Percentiles rank a stretch among this genome's conserved stretches.
Evolutionary conservation across 2,329 filamentous ascomycete genomes (phyloP).

Genomic region (Calonectria hongkongensis): DNA sequence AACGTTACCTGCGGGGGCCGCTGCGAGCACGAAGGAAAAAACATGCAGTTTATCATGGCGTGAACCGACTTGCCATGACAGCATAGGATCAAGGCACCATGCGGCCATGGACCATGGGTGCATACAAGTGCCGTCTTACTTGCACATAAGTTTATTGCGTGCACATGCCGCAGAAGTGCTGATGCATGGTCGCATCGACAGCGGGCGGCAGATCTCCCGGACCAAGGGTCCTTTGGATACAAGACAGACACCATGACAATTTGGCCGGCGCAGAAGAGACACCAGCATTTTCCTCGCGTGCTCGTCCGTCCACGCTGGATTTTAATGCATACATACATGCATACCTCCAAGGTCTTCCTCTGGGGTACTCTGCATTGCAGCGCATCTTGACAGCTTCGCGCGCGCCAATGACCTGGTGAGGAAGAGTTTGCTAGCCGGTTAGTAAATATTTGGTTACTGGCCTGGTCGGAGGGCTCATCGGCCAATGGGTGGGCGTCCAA

Average conservation of each 20-base stretch:
- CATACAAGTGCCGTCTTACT: conserved; percentile 24
- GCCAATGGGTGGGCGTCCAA: conserved; percentile 11
- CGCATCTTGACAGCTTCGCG: background rate
- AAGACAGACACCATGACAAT: background rate
- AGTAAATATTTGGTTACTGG: background rate
- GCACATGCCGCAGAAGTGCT: conserved; percentile 18
- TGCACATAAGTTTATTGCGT: conserved; percentile 1
- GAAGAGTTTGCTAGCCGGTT: conserved; percentile 4
- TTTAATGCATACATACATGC: background rate
- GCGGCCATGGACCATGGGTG: background rate
- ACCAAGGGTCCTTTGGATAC: conserved; percentile 1
- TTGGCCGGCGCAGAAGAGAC: background rate
- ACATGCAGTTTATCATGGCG: background rate
- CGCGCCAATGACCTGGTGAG: conserved; percentile 6
- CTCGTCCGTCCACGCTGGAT: background rate
- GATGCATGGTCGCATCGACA: conserved; percentile 23
- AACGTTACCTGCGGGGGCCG: conserved; percentile 14
- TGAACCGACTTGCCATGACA: background rate
- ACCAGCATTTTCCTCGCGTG: background rate
- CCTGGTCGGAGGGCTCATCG: conserved; percentile 5
- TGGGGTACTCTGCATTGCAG: background rate
- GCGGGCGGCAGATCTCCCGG: conserved; percentile 18
- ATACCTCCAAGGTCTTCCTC: background rate
- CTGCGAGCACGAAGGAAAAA: conserved; percentile 1
- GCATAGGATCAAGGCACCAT: background rate